phyloP scores from a whole-genome alignment of 2,329 filamentous ascomycete species.

The Alternaria brassicicola region DNA sequence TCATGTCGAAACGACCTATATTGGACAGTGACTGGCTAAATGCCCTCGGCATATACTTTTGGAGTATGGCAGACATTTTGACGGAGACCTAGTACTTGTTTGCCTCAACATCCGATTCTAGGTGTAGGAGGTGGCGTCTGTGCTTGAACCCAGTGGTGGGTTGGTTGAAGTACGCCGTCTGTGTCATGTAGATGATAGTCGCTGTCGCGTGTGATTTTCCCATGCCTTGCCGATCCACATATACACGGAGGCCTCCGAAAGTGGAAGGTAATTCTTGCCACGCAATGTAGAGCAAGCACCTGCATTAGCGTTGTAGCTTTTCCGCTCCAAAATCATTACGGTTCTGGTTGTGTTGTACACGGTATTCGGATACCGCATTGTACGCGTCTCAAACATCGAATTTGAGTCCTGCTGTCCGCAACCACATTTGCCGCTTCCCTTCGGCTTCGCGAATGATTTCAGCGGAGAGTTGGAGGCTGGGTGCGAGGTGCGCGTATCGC shows the following conservation, averaged over 20 bases:
- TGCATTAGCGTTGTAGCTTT: not conserved
- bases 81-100: not conserved
- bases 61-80: not conserved
- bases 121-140: constrained; percentile 7
- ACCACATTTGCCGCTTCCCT: constrained; percentile 69
- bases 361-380: not conserved
- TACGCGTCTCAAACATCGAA: constrained; percentile 40
- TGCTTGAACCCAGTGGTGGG: constrained; percentile 18
- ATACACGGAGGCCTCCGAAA: not conserved
- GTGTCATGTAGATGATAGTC: constrained; percentile 9
- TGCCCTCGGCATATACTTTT: not conserved
- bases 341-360: not conserved
- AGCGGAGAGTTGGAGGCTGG: constrained; percentile 75
- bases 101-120: not conserved
- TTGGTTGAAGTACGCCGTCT: constrained; percentile 8
- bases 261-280: constrained; percentile 3
- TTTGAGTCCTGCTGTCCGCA: constrained; percentile 49
- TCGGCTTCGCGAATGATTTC: constrained; percentile 82
- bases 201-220: constrained; percentile 4
- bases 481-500: constrained; percentile 74
- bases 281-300: not conserved
- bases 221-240: constrained; percentile 4
- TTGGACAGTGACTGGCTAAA: not conserved
- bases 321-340: not conserved
- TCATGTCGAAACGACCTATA: not conserved